A percentile compares a stretch with the other conserved stretches of the same genome.
phyloP scores from a whole-genome alignment of 192 early-diverging fungal genomes.

The Backusella parvicylindrica region DNA sequence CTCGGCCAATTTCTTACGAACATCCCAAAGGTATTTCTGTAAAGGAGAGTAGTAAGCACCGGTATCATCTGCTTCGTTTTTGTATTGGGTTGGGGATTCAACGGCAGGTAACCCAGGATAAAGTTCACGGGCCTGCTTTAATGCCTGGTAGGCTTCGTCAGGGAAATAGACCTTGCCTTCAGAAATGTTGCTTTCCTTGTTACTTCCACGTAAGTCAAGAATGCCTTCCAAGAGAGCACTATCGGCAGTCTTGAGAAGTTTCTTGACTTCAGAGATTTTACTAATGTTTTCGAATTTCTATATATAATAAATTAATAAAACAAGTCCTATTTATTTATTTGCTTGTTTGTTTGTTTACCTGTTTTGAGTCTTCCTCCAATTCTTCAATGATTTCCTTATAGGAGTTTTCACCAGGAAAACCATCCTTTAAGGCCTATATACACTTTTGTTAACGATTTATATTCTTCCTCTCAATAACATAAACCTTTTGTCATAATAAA shows the following conservation, averaged over 20 bases:
- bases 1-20: constrained; percentile 16
- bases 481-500: not conserved
- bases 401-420: constrained; percentile 2
- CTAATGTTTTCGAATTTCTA: not conserved
- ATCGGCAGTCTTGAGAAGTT: constrained; percentile 17
- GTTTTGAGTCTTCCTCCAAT: not conserved
- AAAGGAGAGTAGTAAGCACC: constrained; percentile 34
- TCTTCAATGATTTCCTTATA: constrained; percentile 8
- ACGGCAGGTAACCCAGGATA: constrained; percentile 25
- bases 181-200: not conserved
- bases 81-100: constrained; percentile 20
- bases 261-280: constrained; percentile 11
- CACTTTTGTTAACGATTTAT: not conserved
- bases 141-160: constrained; percentile 24
- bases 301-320: not conserved
- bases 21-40: constrained; percentile 36
- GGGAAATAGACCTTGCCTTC: constrained; percentile 33
- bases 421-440: not conserved
- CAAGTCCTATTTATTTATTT: too few species aligned
- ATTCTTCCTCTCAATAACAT: not conserved
- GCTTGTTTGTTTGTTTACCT: not conserved
- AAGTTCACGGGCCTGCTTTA: constrained; percentile 31
- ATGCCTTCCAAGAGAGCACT: constrained; percentile 31
- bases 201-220: constrained; percentile 17
- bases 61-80: constrained; percentile 20